Base-by-base conservation (phyloP, 2,329 filamentous ascomycete species). In the Blastomyces silverae region DNA sequence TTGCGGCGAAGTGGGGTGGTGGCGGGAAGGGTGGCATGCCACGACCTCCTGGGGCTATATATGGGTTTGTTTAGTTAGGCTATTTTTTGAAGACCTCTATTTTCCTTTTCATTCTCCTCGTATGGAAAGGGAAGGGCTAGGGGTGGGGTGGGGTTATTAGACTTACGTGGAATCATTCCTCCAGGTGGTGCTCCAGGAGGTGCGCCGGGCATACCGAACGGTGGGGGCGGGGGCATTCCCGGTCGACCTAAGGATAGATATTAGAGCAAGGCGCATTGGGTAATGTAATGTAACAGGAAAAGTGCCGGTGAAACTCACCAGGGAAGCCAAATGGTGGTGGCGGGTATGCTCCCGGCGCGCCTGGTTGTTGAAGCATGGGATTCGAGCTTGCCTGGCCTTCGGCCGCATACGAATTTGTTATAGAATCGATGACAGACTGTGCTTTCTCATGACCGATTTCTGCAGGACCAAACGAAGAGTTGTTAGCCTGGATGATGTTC, bases 361-460 rank as follows among this genome's bases (percentile, higher is more conserved):
- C 80, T 68, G 83, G 83, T 61, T 85, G 85, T 74, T 87, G 87
- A 78, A 93, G 86, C 86, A 94, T 91, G 62, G 90, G 92, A 77
- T 96, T 97, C 67, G 87, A 86, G 73, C 87, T 86, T 69, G 89
- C 87, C 77, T 97, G 92, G 72, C 94, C 94, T 80, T 96, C 94
- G 71, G 91, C 92, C 69, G 90, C 91, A 80, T 99, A 97, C 50
- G 92, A 96, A 55, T 88, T 91, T 53, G 94, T 97, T 79, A 99
- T 99, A 71, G 89, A 93, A 81, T 99, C 94, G 76, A 99, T 99
- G 71, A 99, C 94, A 61, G 90, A 94, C 79, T 99, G 94, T 66
- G 94, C 93, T 81, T 97, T 96, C 80, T 97, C 94, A 79, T 97
- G 93, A 59, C 93, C 94, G 77, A 99, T 97, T 81, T 97, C 91